A percentile compares a stretch with the other conserved stretches of the same genome.
Evolutionary conservation across 1,139 yeast species (phyloP).

Genomic region (Candida sp.): DNA sequence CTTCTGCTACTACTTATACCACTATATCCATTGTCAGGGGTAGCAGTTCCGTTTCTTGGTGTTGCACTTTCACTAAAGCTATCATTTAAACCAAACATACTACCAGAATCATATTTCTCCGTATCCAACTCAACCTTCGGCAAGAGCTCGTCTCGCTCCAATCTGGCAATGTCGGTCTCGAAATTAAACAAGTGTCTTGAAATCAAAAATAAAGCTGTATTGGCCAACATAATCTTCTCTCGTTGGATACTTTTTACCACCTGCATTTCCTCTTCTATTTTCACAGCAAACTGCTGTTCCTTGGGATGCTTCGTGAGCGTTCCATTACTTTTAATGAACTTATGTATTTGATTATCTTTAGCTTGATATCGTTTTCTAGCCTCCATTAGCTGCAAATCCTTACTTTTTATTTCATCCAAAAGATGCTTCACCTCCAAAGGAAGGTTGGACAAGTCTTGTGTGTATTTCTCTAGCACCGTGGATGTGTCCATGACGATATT

Average conservation of each 20-base stretch:
- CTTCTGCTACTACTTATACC: slow-evolving; percentile 18
- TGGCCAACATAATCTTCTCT: slow-evolving; percentile 76
- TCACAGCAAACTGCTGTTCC: slow-evolving; percentile 64
- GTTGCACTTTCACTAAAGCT: slow-evolving; percentile 30
- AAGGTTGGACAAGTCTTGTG: slow-evolving; percentile 65
- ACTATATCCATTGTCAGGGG: slow-evolving; percentile 1
- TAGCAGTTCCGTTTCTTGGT: slow-evolving; percentile 21
- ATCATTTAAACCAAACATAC: slow-evolving; percentile 16
- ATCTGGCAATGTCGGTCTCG: slow-evolving; percentile 70
- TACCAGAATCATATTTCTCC: slow-evolving; percentile 14
- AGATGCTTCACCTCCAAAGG: slow-evolving; percentile 88
- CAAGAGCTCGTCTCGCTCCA: slow-evolving; percentile 77
- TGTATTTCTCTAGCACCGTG: slow-evolving; percentile 45
- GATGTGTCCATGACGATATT: slow-evolving; percentile 45
- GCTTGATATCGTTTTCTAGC: slow-evolving; percentile 64
- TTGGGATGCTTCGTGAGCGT: slow-evolving; percentile 80
- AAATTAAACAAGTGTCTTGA: slow-evolving; percentile 71
- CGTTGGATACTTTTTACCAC: slow-evolving; percentile 61
- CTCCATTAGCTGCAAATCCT: slow-evolving; percentile 68
- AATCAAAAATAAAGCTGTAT: slow-evolving; percentile 75
- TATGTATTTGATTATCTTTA: slow-evolving; percentile 77
- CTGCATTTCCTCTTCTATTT: slow-evolving; percentile 68
- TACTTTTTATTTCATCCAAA: slow-evolving; percentile 71
- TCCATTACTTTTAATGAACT: slow-evolving; percentile 81
- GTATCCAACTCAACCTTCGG: slow-evolving; percentile 47